Evolutionary conservation across 148 eudicot species (phyloP).

Genomic region (Suaeda aralocaspica): DNA sequence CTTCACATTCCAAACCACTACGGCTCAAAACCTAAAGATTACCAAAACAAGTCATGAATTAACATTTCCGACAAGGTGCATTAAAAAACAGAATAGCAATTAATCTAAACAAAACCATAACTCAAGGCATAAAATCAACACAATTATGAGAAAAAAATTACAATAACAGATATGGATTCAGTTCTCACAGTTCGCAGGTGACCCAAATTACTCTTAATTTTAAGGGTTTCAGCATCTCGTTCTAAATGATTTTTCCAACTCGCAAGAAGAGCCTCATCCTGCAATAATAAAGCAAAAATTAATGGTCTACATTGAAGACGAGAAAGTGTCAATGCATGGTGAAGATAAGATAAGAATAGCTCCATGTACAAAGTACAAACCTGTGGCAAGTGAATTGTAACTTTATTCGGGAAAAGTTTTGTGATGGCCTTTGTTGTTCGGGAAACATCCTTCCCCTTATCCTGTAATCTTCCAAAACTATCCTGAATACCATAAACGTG

Average conservation of each 20-base stretch:
- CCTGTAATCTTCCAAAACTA: slow-evolving; percentile 90
- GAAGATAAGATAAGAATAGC: neutral
- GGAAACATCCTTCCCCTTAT: slow-evolving; percentile 73
- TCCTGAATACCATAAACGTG: slow-evolving; percentile 48
- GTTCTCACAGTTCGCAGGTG: slow-evolving; percentile 73
- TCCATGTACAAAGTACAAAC: slow-evolving; percentile 32
- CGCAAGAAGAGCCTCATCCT: slow-evolving; percentile 84
- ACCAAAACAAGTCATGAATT: slow-evolving; percentile 13
- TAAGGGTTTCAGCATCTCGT: slow-evolving; percentile 80
- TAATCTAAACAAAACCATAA: neutral
- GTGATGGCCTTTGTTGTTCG: slow-evolving; percentile 68
- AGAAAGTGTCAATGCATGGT: neutral
- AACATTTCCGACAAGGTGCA: neutral
- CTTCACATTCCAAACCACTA: slow-evolving; percentile 67
- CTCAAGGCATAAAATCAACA: neutral
- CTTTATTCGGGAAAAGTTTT: slow-evolving; percentile 88
- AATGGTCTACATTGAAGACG: neutral
- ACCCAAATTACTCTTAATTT: slow-evolving; percentile 82
- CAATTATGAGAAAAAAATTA: neutral
- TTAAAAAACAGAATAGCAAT: neutral
- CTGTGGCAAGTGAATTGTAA: slow-evolving; percentile 89
- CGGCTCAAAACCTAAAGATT: slow-evolving; percentile 62
- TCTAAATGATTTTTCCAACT: slow-evolving; percentile 91
- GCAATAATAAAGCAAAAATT: slow-evolving; percentile 25
- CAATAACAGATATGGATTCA: slow-evolving; percentile 1